Base-by-base conservation (phyloP, 345 rosid species). In the Murraya paniculata region DNA sequence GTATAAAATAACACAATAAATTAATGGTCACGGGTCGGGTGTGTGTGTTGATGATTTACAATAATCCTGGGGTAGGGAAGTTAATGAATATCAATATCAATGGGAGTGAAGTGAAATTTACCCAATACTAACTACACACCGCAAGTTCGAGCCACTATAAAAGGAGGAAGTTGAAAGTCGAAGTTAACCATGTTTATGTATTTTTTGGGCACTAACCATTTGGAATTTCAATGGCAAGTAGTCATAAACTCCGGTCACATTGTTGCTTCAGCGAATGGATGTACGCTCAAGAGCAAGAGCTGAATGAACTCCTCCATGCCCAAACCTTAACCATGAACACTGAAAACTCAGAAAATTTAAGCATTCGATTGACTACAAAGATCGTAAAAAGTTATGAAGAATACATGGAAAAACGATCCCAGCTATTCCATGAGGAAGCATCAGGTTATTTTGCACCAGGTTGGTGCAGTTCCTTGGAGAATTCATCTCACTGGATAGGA, bases 401-500 rank as follows among this genome's bases (percentile, higher is more conserved):
- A 0, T 85, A 86, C 45, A 60, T 69, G 1, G 60, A 76, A 0
- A 78, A 77, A 71, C 18, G 89, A 11, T 72, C 48, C 1, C 41
- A 79, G 30, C 68, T 86, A 0, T 77, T 78, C 14, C 10, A 35
- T 7, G 50, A 72, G 8, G 68, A 77, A 5, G 81, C 73, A n/a
- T 78, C 82, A 1, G 36, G 50, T 64, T 83, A 77, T 60, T 77
- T 90, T 68, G 78, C 84, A 3, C 90, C 88, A 0, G 1, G 77
- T 5, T 85, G 86, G 88, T 80, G 84, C 79, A 81, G 86, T 28
- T 39, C 88, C 55, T 35, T 85, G 25, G 90, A 86, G 84, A 86
- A 86, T 58, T 84, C 89, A 50, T 61, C 84, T 25, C 65, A 85
- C 30, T 85, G 91, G 87, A 64, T 87, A 25, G 89, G 80, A 5